A percentile compares a stretch with the other conserved stretches of the same genome.
Evolutionary conservation across 2,329 filamentous ascomycete genomes (phyloP).

Genomic region (Xylaria multiplex): DNA sequence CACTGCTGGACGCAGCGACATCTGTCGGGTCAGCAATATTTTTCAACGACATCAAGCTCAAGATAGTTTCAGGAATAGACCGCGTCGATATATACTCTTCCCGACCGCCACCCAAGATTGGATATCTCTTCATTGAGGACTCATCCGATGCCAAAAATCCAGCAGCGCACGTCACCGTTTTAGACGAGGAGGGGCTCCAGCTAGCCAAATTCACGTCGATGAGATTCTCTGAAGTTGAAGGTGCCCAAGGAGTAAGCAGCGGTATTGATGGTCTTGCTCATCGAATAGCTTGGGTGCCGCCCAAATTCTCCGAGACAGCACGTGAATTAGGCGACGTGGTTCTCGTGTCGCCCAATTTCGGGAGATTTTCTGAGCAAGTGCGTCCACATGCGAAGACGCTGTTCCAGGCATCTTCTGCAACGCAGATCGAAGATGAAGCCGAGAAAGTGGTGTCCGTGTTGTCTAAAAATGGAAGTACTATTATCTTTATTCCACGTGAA

Average conservation of each 20-base stretch:
- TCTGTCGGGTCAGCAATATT: slow-evolving; percentile 56
- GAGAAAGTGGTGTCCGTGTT: neutral
- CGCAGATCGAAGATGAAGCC: neutral
- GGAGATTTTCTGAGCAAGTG: slow-evolving; percentile 22
- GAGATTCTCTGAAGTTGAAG: slow-evolving; percentile 55
- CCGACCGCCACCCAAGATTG: slow-evolving; percentile 49
- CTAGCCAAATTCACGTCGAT: slow-evolving; percentile 49
- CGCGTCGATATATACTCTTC: slow-evolving; percentile 16
- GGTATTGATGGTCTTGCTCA: slow-evolving; percentile 50
- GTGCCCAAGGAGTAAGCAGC: slow-evolving; percentile 34
- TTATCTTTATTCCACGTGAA: slow-evolving; percentile 16
- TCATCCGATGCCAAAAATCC: slow-evolving; percentile 41
- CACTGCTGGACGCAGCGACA: slow-evolving; percentile 55
- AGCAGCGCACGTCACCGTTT: slow-evolving; percentile 47
- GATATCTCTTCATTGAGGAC: slow-evolving; percentile 50
- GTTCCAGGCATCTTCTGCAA: neutral
- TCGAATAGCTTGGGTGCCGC: slow-evolving; percentile 52
- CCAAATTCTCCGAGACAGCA: slow-evolving; percentile 46
- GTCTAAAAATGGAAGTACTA: slow-evolving; percentile 4
- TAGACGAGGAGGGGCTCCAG: slow-evolving; percentile 42
- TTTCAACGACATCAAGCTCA: slow-evolving; percentile 50
- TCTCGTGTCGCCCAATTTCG: slow-evolving; percentile 42
- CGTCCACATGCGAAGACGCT: slow-evolving; percentile 12
- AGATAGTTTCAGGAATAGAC: slow-evolving; percentile 45
- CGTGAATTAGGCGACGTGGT: slow-evolving; percentile 41